Conservation (phyloP, 176 grass and related monocot species). For the Puya raimondii region DNA sequence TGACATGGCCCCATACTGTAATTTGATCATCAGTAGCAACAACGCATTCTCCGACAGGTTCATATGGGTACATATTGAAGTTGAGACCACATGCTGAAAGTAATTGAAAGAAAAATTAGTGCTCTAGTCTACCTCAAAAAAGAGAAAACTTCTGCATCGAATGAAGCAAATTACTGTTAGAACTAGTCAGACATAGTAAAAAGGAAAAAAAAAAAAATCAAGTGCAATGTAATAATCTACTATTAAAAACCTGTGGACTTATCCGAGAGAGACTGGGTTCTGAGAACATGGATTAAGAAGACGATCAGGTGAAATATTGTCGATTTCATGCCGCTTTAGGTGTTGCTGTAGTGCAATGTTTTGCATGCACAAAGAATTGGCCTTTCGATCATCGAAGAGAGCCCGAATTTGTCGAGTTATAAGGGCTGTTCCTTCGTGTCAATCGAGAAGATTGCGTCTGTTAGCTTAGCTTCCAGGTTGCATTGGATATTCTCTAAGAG, state of each 20-base stretch:
- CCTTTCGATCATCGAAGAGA: neutral
- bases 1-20: too few relatives aligned
- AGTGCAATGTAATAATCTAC: neutral
- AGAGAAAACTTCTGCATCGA: too few relatives aligned
- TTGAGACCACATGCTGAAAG: slow-evolving; percentile 8
- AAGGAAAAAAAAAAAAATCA: neutral
- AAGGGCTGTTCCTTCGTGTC: neutral
- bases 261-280: neutral
- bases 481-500: neutral
- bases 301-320: neutral
- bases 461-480: neutral
- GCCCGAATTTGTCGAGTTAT: neutral
- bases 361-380: neutral
- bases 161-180: too few relatives aligned
- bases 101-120: neutral
- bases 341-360: neutral
- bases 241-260: neutral
- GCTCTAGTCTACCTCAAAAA: too few relatives aligned
- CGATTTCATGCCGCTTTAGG: neutral
- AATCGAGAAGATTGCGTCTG: neutral
- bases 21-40: too few relatives aligned
- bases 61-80: neutral
- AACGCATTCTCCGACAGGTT: neutral
- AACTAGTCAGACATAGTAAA: neutral
- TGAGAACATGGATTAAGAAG: neutral